Base-by-base conservation (phyloP, 768 basidiomycete genomes). In the Roridomyces roridus region DNA sequence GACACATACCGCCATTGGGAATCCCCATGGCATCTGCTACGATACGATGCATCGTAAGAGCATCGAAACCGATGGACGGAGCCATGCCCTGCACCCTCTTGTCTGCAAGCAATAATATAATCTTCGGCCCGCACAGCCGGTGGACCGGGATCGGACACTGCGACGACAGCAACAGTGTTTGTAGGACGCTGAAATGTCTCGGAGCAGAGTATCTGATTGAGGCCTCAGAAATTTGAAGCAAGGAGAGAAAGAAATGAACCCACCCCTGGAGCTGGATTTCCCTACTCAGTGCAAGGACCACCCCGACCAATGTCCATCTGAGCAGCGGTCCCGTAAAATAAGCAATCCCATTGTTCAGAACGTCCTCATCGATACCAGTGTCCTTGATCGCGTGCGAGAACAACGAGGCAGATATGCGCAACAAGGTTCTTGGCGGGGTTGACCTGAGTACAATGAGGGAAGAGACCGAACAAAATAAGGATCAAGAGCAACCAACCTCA, bases 281-380 rank as follows among this genome's bases (percentile, higher is more conserved):
- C 55, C 73, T 77, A 24, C 85, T 68, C 51, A 93, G 76, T 1
- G 79, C 82, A 67, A 82, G 83, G 50, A 92, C 77, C 11, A 92
- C 85, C 3, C 89, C 89, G 3, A 87, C 85, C 6, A 92, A 79
- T 0, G 91, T 92, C 92, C 92, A 94, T 59, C 83, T 86, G 36
- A 94, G 77, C 18, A 93, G 73, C 0, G 86, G 84, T 5, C 85
- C 84, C 20, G 85, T 81, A 64, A 93, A 92, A 69, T 90, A 93
- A 6, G 87, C 86, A 31, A 92, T 78, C 1, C 92, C 92, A 59
- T 88, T 92, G 68, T 80, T 81, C 20, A 94, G 71, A 18, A 80
- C 79, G 24, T 91, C 91, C 44, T 70, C 79, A 57, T 92, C 89
- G 52, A 92, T 83, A 62, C 85, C 85, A 36, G 80, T 73, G 18